These are phyloP conservation scores for Comarum palustre DNA, from an alignment of 306 rosid genomes.

Conservation along the genomic window DNA sequence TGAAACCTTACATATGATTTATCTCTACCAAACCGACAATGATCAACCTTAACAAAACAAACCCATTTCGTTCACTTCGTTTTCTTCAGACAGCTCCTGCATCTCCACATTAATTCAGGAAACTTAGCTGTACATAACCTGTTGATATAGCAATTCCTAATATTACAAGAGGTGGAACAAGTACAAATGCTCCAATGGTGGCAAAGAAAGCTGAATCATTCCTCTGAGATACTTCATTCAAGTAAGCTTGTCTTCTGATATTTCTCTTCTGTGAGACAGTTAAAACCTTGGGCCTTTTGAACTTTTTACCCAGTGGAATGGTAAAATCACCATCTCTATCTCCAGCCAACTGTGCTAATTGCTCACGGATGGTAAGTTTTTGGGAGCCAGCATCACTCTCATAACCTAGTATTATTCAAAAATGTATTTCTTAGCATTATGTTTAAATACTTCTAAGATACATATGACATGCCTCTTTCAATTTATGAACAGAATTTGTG, in stretches of 20 bases:
- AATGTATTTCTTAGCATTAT: not conserved
- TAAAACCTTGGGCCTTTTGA: slow-evolving; percentile 78
- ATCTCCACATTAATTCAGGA: slow-evolving; percentile 8
- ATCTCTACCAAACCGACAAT: not conserved
- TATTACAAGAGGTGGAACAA: slow-evolving; percentile 88
- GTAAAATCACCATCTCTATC: slow-evolving; percentile 76
- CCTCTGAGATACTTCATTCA: slow-evolving; percentile 80
- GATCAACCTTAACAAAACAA: not conserved
- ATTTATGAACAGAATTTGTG: slow-evolving; percentile 12
- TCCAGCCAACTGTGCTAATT: slow-evolving; percentile 60
- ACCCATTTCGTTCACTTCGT: not conserved
- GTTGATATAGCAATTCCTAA: slow-evolving; percentile 80
- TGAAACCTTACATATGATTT: not conserved
- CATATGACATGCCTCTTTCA: not conserved
- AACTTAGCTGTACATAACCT: slow-evolving; percentile 73
- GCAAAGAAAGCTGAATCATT: slow-evolving; percentile 87
- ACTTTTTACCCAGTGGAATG: slow-evolving; percentile 68
- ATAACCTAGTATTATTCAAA: slow-evolving; percentile 51
- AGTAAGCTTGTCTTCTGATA: slow-evolving; percentile 76
- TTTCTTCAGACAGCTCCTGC: not conserved
- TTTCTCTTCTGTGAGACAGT: slow-evolving; percentile 88
- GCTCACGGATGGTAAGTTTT: slow-evolving; percentile 59
- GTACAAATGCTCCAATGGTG: slow-evolving; percentile 82
- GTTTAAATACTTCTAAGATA: not conserved
- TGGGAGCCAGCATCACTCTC: slow-evolving; percentile 54